Base-by-base conservation (phyloP, 345 rosid species). In the Linum trigynum region DNA sequence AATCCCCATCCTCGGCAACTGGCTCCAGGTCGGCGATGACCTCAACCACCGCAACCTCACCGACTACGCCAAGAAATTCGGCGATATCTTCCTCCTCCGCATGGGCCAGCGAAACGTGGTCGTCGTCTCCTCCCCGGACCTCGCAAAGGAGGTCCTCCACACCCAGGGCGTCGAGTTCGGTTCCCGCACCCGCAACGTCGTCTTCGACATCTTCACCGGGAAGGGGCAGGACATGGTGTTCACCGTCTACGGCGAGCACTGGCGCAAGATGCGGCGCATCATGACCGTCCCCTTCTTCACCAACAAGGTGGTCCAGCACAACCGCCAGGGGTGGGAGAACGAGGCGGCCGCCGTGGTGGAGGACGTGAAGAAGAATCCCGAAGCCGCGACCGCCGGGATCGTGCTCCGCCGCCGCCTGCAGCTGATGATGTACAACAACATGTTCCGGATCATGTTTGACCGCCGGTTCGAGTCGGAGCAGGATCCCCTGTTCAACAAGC, bases 21-120 rank as follows among this genome's bases (percentile, higher is more conserved):
- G 99, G 99, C 86, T 94, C n/a, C 97, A 94, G 51, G 99, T 94
- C 45, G 99, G 99, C 35, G 97, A 94, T 62, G 99, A 94, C 73
- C 69, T 94, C 32, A 91, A 94, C 84, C 97, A 94, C 82, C 92
- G 90, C 4, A 95, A 88, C 59, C 84, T 95, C 69, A 75, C 83
- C 17, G 96, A 91, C 61, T 69, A 84, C 17, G 95, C 99, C 56
- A 85, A 76, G 68, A 89, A 79, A 69, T 87, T 80, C 61, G 85
- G 99, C 15, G 83, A 87, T 11, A 79, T 91, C 35, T 56, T 88
- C 66, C 84, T 86, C 48, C 88, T 86, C 59, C 76, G 95, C 2
- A 85, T 95, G 99, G 99, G 99, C 3, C 88, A 89, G 55, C 68
- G 99, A 1, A 90, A 90, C 71, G 91, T 94, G 8, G 96, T 88